Conservation (phyloP, 2,329 filamentous ascomycete genomes). For the Verticillium zaregamsianum region DNA sequence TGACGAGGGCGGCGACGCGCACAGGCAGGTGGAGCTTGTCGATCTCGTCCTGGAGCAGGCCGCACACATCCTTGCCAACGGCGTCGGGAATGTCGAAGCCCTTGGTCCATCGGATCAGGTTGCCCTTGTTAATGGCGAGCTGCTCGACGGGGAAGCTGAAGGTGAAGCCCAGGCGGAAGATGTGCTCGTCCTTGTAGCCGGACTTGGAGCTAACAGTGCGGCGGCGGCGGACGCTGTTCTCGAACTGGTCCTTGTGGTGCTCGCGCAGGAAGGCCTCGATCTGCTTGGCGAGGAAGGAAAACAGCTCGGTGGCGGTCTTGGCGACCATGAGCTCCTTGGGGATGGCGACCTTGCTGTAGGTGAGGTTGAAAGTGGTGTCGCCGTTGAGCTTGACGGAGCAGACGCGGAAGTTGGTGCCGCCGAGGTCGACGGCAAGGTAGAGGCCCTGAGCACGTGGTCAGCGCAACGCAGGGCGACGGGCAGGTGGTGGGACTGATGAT, state of each 20-base stretch:
- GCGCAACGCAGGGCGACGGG: not conserved
- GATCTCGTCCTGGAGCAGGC: slow-evolving; percentile 82
- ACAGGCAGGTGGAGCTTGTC: slow-evolving; percentile 83
- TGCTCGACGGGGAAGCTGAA: slow-evolving; percentile 98
- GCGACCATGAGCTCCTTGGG: slow-evolving; percentile 88
- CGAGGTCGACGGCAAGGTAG: slow-evolving; percentile 95
- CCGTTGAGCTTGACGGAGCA: slow-evolving; percentile 93
- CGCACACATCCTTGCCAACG: slow-evolving; percentile 90
- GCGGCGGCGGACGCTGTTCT: slow-evolving; percentile 62
- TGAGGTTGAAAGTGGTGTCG: slow-evolving; percentile 91
- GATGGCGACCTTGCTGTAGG: slow-evolving; percentile 84
- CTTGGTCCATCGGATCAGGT: slow-evolving; percentile 95
- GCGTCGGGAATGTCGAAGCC: slow-evolving; percentile 97
- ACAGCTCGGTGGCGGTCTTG: slow-evolving; percentile 80
- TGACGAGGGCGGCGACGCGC: slow-evolving; percentile 91
- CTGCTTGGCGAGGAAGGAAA: slow-evolving; percentile 87
- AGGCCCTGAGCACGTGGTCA: slow-evolving; percentile 62
- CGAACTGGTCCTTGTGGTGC: slow-evolving; percentile 86
- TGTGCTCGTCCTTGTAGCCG: slow-evolving; percentile 64
- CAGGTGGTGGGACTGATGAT: not conserved
- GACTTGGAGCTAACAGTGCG: slow-evolving; percentile 54
- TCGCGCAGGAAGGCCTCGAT: slow-evolving; percentile 83
- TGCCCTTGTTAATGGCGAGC: slow-evolving; percentile 90
- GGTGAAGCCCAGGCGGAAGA: slow-evolving; percentile 96
- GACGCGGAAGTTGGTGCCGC: slow-evolving; percentile 96